Percentiles rank a stretch among this genome's conserved stretches.
phyloP scores from a whole-genome alignment of 176 grass and related monocot genomes.

The Hordeum marinum region DNA sequence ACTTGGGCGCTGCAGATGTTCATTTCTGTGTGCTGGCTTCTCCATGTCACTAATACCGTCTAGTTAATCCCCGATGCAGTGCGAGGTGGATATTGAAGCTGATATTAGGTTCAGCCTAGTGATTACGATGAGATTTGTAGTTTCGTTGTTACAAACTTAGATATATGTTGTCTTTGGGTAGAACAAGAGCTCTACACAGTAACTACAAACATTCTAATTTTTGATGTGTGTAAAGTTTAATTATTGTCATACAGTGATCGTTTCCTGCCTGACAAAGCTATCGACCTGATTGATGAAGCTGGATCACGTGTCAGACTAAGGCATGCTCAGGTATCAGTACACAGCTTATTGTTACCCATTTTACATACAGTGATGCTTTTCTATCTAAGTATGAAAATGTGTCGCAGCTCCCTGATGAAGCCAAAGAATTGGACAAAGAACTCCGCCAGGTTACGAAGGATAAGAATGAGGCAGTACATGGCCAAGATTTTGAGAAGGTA shows the following conservation, averaged over 20 bases:
- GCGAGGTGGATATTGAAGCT: not conserved
- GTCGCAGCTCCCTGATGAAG: constrained; percentile 90
- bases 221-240: not conserved
- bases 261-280: constrained; percentile 98
- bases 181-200: not conserved
- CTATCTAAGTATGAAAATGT: constrained; percentile 10
- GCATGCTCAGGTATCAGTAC: constrained; percentile 70
- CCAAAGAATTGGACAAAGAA: constrained; percentile 98
- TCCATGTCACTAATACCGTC: not conserved
- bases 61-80: not conserved
- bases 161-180: not conserved
- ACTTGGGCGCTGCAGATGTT: not conserved
- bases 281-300: constrained; percentile 92
- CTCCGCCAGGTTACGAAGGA: constrained; percentile 90
- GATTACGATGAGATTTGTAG: not conserved
- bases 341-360: not conserved
- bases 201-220: not conserved
- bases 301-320: constrained; percentile 32
- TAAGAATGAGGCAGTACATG: constrained; percentile 91
- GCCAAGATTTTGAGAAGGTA: constrained; percentile 99
- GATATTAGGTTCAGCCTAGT: not conserved
- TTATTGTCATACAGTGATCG: constrained; percentile 40
- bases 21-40: not conserved
- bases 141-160: not conserved
- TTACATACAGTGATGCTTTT: not conserved